A percentile compares a stretch with the other conserved stretches of the same genome.
phyloP scores from a whole-genome alignment of 2,329 filamentous ascomycete species.

The Fusarium albosuccineum region DNA sequence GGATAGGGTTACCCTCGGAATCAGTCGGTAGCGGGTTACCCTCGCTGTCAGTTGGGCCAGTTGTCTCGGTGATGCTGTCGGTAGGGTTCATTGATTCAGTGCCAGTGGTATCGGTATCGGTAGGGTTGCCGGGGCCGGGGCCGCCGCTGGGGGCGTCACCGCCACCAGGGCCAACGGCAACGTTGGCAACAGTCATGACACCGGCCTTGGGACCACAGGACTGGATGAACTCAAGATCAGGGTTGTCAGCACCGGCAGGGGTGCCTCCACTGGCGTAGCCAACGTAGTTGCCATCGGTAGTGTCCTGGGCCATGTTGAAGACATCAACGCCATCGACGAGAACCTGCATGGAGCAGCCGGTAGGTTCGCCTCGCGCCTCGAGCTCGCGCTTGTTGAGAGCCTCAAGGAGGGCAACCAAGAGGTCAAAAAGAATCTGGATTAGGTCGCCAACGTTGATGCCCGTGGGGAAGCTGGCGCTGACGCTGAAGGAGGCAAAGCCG shows the following conservation, averaged over 20 bases:
- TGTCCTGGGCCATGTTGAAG: not conserved
- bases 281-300: not conserved
- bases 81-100: not conserved
- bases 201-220: constrained; percentile 11
- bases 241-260: accelerated
- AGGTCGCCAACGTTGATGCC: not conserved
- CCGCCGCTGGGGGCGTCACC: constrained; percentile 18
- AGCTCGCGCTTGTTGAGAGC: constrained; percentile 7
- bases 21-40: not conserved
- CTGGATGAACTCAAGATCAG: constrained; percentile 17
- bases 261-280: accelerated
- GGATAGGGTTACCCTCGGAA: not conserved
- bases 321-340: not conserved
- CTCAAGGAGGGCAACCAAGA: not conserved
- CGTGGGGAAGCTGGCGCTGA: not conserved
- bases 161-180: constrained; percentile 30
- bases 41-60: too few species aligned
- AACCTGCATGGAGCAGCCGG: constrained; percentile 17
- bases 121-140: not conserved
- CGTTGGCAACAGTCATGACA: not conserved
- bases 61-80: too few species aligned
- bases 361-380: constrained; percentile 15
- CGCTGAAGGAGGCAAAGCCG: constrained; percentile 1
- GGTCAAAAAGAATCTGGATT: constrained; percentile 9
- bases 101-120: not conserved